Evolutionary conservation across 2,329 filamentous ascomycete species (phyloP).

Genomic region (Calcarisporium arbuscula): DNA sequence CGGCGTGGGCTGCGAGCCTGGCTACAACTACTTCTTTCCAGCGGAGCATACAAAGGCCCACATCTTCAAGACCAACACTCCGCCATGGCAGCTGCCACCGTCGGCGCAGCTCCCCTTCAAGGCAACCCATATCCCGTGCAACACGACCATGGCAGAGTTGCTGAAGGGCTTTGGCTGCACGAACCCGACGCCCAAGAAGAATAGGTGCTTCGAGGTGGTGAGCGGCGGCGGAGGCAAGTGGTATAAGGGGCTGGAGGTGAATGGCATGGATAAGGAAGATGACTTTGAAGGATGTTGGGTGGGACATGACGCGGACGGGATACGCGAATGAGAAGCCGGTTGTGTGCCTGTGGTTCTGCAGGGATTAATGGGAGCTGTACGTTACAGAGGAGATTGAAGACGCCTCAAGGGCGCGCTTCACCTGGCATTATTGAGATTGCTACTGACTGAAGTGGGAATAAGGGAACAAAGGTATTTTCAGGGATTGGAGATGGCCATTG

Average conservation of each 20-base stretch:
- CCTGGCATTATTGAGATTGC: no score
- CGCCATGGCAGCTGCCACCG: slow-evolving; percentile 47
- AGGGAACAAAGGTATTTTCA: no score
- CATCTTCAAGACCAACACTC: slow-evolving; percentile 42
- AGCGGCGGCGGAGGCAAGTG: slow-evolving; percentile 51
- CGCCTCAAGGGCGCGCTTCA: no score
- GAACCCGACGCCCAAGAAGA: slow-evolving; percentile 44
- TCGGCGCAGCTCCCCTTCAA: slow-evolving; percentile 39
- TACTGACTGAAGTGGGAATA: no score
- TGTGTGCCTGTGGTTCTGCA: slow-evolving; percentile 55
- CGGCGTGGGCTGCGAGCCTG: slow-evolving; percentile 52
- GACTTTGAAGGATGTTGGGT: slow-evolving; percentile 51
- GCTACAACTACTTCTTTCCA: slow-evolving; percentile 59
- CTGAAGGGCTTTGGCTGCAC: slow-evolving; percentile 52
- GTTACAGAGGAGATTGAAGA: no score
- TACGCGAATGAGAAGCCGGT: slow-evolving; percentile 42
- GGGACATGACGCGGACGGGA: slow-evolving; percentile 47
- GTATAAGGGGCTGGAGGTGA: slow-evolving; percentile 48
- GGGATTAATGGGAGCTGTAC: slow-evolving; percentile 32
- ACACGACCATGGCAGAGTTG: slow-evolving; percentile 48
- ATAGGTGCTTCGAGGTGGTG: slow-evolving; percentile 51
- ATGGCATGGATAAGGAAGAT: slow-evolving; percentile 43
- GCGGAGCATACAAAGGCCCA: slow-evolving; percentile 53
- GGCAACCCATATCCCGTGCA: slow-evolving; percentile 45
- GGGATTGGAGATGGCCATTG: no score